These are phyloP conservation scores for Protomyces gravidus DNA, from an alignment of 1,139 yeast species.

Conservation along the genomic window DNA sequence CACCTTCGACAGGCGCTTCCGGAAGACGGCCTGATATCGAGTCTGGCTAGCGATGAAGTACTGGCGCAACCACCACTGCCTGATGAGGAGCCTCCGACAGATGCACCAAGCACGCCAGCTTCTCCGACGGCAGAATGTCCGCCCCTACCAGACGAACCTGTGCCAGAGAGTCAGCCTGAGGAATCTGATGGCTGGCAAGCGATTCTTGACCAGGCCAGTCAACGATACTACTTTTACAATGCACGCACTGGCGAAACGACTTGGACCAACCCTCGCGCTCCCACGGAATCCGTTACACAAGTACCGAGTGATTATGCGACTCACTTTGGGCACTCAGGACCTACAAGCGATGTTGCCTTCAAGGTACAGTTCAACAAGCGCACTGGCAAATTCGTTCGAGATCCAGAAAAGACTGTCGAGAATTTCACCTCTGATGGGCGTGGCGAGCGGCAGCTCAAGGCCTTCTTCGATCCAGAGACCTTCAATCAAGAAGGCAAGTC, in stretches of 20 bases:
- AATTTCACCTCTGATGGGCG: conserved; percentile 25
- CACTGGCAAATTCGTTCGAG: conserved; percentile 27
- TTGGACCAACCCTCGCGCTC: conserved; percentile 38
- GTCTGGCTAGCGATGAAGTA: too few species aligned
- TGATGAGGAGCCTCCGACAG: background rate
- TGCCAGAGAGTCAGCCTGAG: conserved; percentile 2
- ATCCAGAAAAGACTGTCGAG: conserved; percentile 16
- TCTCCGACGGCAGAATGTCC: background rate
- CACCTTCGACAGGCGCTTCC: too few species aligned
- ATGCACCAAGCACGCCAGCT: too few species aligned
- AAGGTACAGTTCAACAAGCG: conserved; percentile 24
- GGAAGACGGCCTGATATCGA: too few species aligned
- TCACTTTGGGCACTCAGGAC: background rate
- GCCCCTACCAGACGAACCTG: background rate
- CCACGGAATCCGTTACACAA: background rate
- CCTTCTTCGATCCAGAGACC: conserved; percentile 30
- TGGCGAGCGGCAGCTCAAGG: conserved; percentile 13
- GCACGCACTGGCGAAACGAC: conserved; percentile 37
- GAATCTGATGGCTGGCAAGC: conserved; percentile 39
- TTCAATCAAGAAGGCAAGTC: conserved; percentile 35
- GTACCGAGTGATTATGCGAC: background rate
- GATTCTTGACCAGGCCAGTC: conserved; percentile 36
- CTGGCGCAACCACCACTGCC: background rate
- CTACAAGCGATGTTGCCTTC: conserved; percentile 20
- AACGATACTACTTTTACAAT: conserved; percentile 38